phyloP scores from a whole-genome alignment of 345 rosid genomes.

The Linum usitatissimum region DNA sequence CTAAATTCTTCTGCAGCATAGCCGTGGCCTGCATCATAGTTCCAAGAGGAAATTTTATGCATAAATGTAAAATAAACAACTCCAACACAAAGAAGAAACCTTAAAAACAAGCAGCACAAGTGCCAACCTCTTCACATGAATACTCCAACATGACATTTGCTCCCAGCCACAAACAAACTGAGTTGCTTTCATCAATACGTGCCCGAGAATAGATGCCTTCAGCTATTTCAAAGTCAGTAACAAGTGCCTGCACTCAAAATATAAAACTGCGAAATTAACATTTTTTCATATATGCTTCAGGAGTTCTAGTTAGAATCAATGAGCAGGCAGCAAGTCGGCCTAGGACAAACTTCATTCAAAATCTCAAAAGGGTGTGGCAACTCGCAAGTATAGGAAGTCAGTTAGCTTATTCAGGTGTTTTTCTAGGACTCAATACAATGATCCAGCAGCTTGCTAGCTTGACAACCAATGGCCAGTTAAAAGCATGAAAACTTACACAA shows the following conservation, averaged over 20 bases:
- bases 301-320: background rate
- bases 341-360: background rate
- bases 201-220: slow-evolving; percentile 92
- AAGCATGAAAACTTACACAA: background rate
- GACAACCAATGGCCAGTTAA: background rate
- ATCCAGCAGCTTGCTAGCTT: background rate
- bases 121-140: slow-evolving; percentile 69
- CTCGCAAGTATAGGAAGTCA: background rate
- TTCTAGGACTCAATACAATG: background rate
- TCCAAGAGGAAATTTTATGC: slow-evolving; percentile 16
- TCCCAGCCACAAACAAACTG: slow-evolving; percentile 88
- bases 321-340: background rate
- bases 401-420: background rate
- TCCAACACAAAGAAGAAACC: slow-evolving; percentile 3
- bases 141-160: slow-evolving; percentile 97
- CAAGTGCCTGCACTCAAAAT: slow-evolving; percentile 35
- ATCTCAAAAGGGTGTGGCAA: background rate
- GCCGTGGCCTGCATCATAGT: slow-evolving; percentile 46
- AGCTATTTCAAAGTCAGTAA: slow-evolving; percentile 88
- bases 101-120: slow-evolving; percentile 9
- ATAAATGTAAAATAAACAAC: slow-evolving; percentile 7
- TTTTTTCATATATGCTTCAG: background rate
- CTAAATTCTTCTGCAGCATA: slow-evolving; percentile 73
- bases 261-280: background rate
- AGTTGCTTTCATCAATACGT: slow-evolving; percentile 51